Evolutionary conservation across 306 rosid genomes (phyloP), one percentile per base, ranked within the genome.

Genomic region (Pyrus bretschneideri): DNA sequence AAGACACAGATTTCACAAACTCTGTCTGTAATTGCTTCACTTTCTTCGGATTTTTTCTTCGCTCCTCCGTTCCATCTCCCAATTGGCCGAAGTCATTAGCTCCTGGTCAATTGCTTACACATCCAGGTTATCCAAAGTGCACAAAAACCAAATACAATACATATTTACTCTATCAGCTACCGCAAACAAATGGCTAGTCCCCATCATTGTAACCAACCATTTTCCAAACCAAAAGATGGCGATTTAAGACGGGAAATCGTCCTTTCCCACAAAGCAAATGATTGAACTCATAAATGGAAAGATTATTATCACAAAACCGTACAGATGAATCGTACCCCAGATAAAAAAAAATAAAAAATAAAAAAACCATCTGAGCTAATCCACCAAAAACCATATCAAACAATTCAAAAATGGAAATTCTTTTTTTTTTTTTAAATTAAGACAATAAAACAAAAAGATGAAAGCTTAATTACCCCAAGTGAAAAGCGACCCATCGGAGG

Each of bases 21-120:
- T 91, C 97, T 6, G 82, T 68, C 80, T 86, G 86, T 69, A 94
- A 84, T 12, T 84, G 94, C 82, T 85, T 83, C 72, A 94, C 96
- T 76, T 80, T 90, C 84, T 78, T 86, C 31, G 98, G 98, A 78
- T 86, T 81, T 67, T 90, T 89, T 71, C 94, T 90, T 76, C 87
- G 80, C 69, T 81, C 88, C 86, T 94, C 98, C 9, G 94, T 91
- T 81, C 98, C 98, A 84, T 94, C 98, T 71, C 98, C 98, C 88
- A 94, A 78, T 84, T 94, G 97, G 75, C 97, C 97, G 75, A 87
- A 94, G 45, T 89, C 97, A 82, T 94, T 94, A 70, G 91, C 93
- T 55, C 98, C 98, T 94, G 38, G 11, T 15, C 49, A 78, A 78
- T 46, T 9, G 13, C 17, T 40, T 27, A 27, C 21, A 23, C 66